Conservation (phyloP, 371 early-diverging fungal species). For the Apophysomyces elegans region DNA sequence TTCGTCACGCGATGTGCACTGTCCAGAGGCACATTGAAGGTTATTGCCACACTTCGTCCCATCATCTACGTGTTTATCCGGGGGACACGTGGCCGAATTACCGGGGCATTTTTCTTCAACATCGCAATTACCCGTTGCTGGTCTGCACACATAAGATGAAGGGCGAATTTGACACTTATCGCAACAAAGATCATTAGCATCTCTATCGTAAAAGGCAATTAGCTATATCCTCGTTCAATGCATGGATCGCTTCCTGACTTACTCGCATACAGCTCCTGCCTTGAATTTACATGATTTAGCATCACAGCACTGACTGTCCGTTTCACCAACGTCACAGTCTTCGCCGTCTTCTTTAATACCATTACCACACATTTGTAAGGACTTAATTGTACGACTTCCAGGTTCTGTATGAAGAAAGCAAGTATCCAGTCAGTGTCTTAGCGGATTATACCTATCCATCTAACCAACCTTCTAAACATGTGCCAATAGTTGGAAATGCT, state of each 20-base stretch:
- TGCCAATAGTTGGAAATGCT: constrained; percentile 48
- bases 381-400: constrained; percentile 51
- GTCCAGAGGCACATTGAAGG: constrained; percentile 83
- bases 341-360: constrained; percentile 90
- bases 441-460: background rate
- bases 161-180: constrained; percentile 70
- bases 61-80: constrained; percentile 68
- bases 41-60: constrained; percentile 67
- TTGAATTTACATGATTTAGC: constrained; percentile 81
- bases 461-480: constrained; percentile 61
- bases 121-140: constrained; percentile 82
- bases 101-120: constrained; percentile 84
- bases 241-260: constrained; percentile 21
- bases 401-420: constrained; percentile 47
- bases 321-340: constrained; percentile 92
- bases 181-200: constrained; percentile 86
- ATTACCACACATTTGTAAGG: constrained; percentile 87
- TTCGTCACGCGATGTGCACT: constrained; percentile 85
- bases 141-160: constrained; percentile 72
- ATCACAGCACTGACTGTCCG: constrained; percentile 84
- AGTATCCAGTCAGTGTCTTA: background rate
- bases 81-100: constrained; percentile 71
- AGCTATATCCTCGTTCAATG: background rate
- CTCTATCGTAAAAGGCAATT: constrained; percentile 44
- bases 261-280: constrained; percentile 76